Conservation (phyloP, 1,139 yeast species). For the Suhomyces guaymorum region DNA sequence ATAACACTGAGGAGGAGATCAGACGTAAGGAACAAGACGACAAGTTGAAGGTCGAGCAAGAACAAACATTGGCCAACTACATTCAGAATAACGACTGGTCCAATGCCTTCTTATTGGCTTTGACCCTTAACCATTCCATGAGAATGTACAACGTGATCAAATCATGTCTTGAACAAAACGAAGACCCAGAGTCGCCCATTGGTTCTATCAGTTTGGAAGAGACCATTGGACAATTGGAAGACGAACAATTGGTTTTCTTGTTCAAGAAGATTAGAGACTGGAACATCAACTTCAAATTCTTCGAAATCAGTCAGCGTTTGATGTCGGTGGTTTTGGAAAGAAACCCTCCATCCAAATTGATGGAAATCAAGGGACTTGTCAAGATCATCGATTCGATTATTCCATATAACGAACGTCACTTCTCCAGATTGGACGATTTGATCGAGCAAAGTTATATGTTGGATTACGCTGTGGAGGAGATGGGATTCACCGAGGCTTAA, state of each 20-base stretch:
- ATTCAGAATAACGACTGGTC: conserved; percentile 78
- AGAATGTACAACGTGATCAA: conserved; percentile 70
- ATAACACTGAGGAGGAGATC: conserved; percentile 69
- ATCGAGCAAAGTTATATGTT: conserved; percentile 81
- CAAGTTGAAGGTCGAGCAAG: conserved; percentile 73
- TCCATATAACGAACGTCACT: conserved; percentile 89
- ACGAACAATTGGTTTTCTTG: conserved; percentile 59
- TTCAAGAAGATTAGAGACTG: conserved; percentile 85
- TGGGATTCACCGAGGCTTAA: conserved; percentile 43
- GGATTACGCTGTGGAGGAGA: conserved; percentile 81
- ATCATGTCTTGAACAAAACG: conserved; percentile 45
- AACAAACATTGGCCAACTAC: conserved; percentile 77
- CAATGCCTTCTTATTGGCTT: conserved; percentile 81
- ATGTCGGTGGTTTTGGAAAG: conserved; percentile 62
- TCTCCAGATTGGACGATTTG: conserved; percentile 69
- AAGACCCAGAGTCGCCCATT: conserved; percentile 49
- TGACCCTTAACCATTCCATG: conserved; percentile 86
- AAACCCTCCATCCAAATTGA: conserved; percentile 55
- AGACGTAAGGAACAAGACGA: conserved; percentile 46
- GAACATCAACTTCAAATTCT: conserved; percentile 87
- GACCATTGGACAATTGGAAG: conserved; percentile 57
- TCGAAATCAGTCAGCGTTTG: conserved; percentile 76
- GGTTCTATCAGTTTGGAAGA: conserved; percentile 67
- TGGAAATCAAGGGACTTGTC: conserved; percentile 67
- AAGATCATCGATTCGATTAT: conserved; percentile 68